These are phyloP conservation scores for Quercus lobata DNA, from an alignment of 331 rosid species.

Conservation along the genomic window DNA sequence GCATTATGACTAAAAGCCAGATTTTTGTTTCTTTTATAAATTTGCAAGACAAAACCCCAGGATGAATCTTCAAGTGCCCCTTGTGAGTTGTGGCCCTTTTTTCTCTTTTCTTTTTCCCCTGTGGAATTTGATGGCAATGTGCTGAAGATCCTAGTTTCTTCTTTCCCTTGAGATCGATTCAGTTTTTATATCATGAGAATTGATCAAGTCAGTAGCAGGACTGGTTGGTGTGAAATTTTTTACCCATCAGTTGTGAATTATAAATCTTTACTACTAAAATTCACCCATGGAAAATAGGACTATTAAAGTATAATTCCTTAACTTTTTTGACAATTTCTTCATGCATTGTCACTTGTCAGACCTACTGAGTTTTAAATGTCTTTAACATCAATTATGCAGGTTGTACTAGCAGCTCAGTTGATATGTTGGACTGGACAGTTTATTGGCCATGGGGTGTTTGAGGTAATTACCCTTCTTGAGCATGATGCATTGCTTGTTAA, in stretches of 20 bases:
- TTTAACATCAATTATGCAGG: conserved; percentile 32
- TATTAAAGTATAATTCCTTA: not conserved
- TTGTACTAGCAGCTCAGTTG: conserved; percentile 63
- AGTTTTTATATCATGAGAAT: not conserved
- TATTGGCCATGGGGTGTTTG: conserved; percentile 81
- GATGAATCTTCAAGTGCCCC: not conserved
- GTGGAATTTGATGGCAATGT: not conserved
- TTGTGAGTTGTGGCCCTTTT: not conserved
- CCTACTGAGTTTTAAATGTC: not conserved
- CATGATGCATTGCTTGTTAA: not conserved
- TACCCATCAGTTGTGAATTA: not conserved
- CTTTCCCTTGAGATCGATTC: not conserved
- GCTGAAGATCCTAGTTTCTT: not conserved
- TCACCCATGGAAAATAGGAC: not conserved
- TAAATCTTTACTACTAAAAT: not conserved
- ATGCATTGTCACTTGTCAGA: not conserved
- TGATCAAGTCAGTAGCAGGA: not conserved
- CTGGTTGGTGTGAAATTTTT: not conserved
- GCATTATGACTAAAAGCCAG: not conserved
- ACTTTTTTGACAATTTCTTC: not conserved
- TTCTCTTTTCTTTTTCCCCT: not conserved
- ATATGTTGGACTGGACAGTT: conserved; percentile 85
- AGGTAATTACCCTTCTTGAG: conserved; percentile 39
- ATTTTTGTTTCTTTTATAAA: not conserved
- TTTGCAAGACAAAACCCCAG: not conserved